These are phyloP conservation scores for Aspergillus tamarii DNA, from an alignment of 2,329 filamentous ascomycete species.

Conservation along the genomic window DNA sequence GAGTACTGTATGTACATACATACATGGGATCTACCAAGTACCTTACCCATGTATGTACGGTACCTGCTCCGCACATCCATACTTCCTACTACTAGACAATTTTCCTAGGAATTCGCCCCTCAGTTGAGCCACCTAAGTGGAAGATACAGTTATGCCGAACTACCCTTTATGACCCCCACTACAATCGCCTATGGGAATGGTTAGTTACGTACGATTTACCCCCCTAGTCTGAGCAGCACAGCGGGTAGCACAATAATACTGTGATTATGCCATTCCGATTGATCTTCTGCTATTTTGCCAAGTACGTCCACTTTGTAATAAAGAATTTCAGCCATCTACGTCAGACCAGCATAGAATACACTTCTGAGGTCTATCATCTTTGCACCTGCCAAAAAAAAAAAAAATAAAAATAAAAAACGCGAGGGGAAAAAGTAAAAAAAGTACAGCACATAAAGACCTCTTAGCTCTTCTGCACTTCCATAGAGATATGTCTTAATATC, in stretches of 20 bases:
- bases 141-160: constrained; percentile 7
- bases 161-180: constrained; percentile 13
- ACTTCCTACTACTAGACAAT: background rate
- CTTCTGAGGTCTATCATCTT: background rate
- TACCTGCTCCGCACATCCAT: constrained; percentile 9
- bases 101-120: constrained; percentile 9
- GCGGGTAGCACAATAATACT: background rate
- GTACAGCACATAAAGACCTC: background rate
- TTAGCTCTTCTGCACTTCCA: background rate
- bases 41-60: background rate
- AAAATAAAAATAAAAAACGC: background rate
- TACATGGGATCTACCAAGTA: constrained; percentile 3
- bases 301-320: background rate
- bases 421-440: background rate
- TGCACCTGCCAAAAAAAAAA: background rate
- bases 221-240: background rate
- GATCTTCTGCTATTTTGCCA: background rate
- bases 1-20: background rate
- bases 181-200: constrained; percentile 4
- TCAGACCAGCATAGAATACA: constrained; percentile 1
- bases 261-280: constrained; percentile 1
- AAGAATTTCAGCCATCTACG: background rate
- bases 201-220: constrained; percentile 1
- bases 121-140: background rate
- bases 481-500: background rate